Evolutionary conservation across 129 eudicot species (phyloP).

Genomic region (Flaveria trinervia): DNA sequence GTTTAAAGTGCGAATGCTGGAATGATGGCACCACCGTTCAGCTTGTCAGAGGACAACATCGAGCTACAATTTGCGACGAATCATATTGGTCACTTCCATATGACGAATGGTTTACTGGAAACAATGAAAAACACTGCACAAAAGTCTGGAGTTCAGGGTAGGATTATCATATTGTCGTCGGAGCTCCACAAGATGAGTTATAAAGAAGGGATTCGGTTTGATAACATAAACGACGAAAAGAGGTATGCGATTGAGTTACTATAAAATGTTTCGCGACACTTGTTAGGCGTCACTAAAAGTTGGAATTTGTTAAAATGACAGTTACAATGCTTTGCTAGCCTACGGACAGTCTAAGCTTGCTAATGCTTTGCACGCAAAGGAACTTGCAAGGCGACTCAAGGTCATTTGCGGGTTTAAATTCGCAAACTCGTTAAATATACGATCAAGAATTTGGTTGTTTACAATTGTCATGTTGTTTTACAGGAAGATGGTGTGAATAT

Average conservation of each 20-base stretch:
- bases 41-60: slow-evolving; percentile 67
- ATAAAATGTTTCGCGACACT: not conserved
- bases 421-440: not conserved
- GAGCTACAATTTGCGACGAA: slow-evolving; percentile 90
- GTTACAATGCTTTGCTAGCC: slow-evolving; percentile 46
- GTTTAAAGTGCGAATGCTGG: slow-evolving; percentile 80
- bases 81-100: slow-evolving; percentile 78
- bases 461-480: slow-evolving; percentile 7
- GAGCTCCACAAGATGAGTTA: slow-evolving; percentile 52
- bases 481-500: slow-evolving; percentile 68
- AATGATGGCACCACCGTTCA: slow-evolving; percentile 77
- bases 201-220: slow-evolving; percentile 74
- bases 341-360: slow-evolving; percentile 97
- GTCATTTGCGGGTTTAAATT: slow-evolving; percentile 28
- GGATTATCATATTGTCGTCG: slow-evolving; percentile 74
- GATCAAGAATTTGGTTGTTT: not conserved
- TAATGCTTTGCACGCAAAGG: slow-evolving; percentile 82
- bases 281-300: not conserved
- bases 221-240: slow-evolving; percentile 65
- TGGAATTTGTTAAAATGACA: not conserved
- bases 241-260: slow-evolving; percentile 36
- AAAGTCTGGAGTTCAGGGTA: slow-evolving; percentile 64
- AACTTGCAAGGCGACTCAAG: slow-evolving; percentile 73
- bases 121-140: slow-evolving; percentile 73
- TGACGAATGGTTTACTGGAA: slow-evolving; percentile 69